These are phyloP conservation scores for Alternaria hordeiaustralica DNA, from an alignment of 2,329 filamentous ascomycete genomes.

Conservation along the genomic window DNA sequence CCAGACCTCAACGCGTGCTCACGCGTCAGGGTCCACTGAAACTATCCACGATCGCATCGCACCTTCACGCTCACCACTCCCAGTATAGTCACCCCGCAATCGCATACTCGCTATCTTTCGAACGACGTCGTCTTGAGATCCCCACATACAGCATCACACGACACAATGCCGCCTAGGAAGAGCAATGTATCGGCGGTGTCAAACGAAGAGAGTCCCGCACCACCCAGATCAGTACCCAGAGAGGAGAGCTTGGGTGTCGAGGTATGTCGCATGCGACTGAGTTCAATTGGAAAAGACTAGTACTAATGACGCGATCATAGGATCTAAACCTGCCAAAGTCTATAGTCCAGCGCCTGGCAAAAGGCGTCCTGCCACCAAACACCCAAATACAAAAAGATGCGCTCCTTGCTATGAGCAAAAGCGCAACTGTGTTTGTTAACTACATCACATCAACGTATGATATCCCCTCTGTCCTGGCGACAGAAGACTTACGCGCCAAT, in stretches of 20 bases:
- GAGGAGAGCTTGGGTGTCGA: conserved; percentile 55
- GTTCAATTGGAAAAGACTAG: not conserved
- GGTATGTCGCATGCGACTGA: conserved; percentile 33
- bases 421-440: conserved; percentile 83
- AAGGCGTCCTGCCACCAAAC: conserved; percentile 79
- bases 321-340: conserved; percentile 81
- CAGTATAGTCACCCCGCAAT: conserved; percentile 7
- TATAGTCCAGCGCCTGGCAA: conserved; percentile 79
- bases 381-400: conserved; percentile 86
- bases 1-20: conserved; percentile 33
- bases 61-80: conserved; percentile 18
- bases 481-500: not conserved
- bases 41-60: conserved; percentile 15
- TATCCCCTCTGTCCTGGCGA: not conserved
- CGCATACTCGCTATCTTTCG: not conserved
- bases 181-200: conserved; percentile 53
- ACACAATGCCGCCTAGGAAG: conserved; percentile 56
- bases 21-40: conserved; percentile 36
- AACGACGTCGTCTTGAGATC: not conserved
- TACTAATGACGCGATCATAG: conserved; percentile 13
- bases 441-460: conserved; percentile 76
- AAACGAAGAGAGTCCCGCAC: conserved; percentile 44
- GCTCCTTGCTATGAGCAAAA: conserved; percentile 78
- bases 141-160: not conserved
- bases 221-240: conserved; percentile 30